These are phyloP conservation scores for Trichophyton schoenleinii DNA, from an alignment of 2,329 filamentous ascomycete genomes.

Conservation along the genomic window DNA sequence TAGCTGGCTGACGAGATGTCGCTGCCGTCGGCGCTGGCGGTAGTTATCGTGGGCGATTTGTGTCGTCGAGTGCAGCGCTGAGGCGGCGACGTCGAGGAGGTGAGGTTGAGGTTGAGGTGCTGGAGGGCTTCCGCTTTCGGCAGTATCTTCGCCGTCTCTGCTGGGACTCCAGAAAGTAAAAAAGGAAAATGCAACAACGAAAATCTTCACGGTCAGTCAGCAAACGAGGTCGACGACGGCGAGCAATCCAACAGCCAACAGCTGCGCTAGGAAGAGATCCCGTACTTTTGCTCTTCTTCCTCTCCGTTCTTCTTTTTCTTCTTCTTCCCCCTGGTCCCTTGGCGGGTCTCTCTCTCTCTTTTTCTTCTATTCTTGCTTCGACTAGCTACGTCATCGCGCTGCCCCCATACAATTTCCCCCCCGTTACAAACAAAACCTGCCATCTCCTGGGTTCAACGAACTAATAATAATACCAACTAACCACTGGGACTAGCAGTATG, in stretches of 20 bases:
- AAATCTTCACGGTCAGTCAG: too few relatives aligned
- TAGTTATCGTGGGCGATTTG: background rate
- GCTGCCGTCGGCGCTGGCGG: background rate
- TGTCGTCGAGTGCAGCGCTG: background rate
- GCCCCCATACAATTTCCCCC: background rate
- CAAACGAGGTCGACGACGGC: background rate
- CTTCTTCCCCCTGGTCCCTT: background rate
- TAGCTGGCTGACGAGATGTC: background rate
- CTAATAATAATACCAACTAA: background rate
- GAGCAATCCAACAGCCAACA: background rate
- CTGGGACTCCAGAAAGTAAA: too few relatives aligned
- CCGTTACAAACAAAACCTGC: background rate
- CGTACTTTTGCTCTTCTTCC: background rate
- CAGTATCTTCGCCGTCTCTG: background rate
- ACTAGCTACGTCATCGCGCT: conserved; percentile 1
- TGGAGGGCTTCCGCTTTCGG: background rate
- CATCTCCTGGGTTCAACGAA: background rate
- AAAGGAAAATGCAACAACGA: too few relatives aligned
- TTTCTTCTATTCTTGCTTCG: too few relatives aligned
- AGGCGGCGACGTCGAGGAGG: background rate
- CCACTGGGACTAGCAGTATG: background rate
- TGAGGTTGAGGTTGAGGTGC: background rate
- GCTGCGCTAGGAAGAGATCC: background rate
- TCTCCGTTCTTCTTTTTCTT: background rate
- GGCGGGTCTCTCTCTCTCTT: background rate